These are phyloP conservation scores for Allomyces macrogynus DNA, from an alignment of 192 early-diverging fungal species.

Conservation along the genomic window DNA sequence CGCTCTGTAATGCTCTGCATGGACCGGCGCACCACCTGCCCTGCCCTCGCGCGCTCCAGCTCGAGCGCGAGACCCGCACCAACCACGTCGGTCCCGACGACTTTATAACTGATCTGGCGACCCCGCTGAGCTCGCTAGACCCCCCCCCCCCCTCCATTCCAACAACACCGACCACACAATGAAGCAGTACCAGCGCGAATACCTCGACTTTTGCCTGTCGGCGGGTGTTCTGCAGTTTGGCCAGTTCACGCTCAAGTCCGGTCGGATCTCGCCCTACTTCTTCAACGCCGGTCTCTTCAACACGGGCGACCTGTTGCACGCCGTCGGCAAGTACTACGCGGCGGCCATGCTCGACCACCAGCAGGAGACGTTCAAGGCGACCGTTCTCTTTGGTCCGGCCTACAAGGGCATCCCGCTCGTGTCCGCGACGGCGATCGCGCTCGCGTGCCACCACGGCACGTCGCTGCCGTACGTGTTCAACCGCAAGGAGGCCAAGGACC, in stretches of 20 bases:
- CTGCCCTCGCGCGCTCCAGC: no score
- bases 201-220: conserved; percentile 74
- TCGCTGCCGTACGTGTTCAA: conserved; percentile 81
- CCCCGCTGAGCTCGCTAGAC: no score
- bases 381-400: conserved; percentile 91
- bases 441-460: conserved; percentile 34
- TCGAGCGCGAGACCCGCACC: no score
- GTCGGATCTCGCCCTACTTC: conserved; percentile 91
- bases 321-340: conserved; percentile 79
- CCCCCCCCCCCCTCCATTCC: no score
- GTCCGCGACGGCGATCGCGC: conserved; percentile 54
- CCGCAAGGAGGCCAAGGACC: conserved; percentile 97
- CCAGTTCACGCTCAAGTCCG: conserved; percentile 80
- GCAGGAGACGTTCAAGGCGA: conserved; percentile 45
- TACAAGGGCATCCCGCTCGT: conserved; percentile 98
- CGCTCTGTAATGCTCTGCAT: no score
- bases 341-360: conserved; percentile 36
- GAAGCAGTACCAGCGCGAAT: conserved; percentile 73
- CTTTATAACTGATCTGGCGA: no score
- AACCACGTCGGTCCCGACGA: no score
- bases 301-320: conserved; percentile 59
- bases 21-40: no score
- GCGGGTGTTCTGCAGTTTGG: conserved; percentile 81
- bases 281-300: conserved; percentile 95
- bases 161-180: no score